These are phyloP conservation scores for Gossypium davidsonii DNA, from an alignment of 441 rosid genomes.

Conservation along the genomic window DNA sequence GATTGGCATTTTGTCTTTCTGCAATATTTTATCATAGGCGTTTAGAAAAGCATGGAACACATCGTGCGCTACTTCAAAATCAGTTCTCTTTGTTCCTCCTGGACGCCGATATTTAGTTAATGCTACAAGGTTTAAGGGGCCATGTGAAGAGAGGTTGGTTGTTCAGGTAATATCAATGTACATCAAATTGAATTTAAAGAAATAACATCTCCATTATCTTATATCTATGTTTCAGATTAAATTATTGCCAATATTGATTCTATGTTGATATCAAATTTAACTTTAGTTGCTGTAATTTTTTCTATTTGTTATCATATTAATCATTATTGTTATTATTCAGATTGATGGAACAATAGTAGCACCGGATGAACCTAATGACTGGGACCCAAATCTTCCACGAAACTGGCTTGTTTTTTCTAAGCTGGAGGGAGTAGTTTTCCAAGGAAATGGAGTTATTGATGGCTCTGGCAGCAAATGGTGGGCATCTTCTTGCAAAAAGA, in stretches of 20 bases:
- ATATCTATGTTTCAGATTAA: background rate
- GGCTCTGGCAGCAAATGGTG: slow-evolving; percentile 99
- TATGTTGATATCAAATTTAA: background rate
- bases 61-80: slow-evolving; percentile 55
- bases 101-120: slow-evolving; percentile 63
- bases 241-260: background rate
- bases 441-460: slow-evolving; percentile 84
- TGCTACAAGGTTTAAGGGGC: slow-evolving; percentile 81
- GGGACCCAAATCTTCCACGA: slow-evolving; percentile 65
- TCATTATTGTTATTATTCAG: slow-evolving; percentile 29
- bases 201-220: background rate
- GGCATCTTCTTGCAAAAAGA: slow-evolving; percentile 94
- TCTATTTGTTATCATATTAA: background rate
- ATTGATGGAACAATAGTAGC: slow-evolving; percentile 89
- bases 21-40: slow-evolving; percentile 39
- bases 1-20: slow-evolving; percentile 11
- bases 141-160: slow-evolving; percentile 63
- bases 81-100: slow-evolving; percentile 73
- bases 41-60: slow-evolving; percentile 66
- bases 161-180: slow-evolving; percentile 51
- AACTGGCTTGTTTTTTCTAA: slow-evolving; percentile 66
- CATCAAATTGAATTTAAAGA: background rate
- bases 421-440: slow-evolving; percentile 64
- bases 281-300: background rate
- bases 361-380: slow-evolving; percentile 67